These are phyloP conservation scores for Schwanniomyces polymorphus DNA, from an alignment of 805 yeast genomes.

Conservation along the genomic window DNA sequence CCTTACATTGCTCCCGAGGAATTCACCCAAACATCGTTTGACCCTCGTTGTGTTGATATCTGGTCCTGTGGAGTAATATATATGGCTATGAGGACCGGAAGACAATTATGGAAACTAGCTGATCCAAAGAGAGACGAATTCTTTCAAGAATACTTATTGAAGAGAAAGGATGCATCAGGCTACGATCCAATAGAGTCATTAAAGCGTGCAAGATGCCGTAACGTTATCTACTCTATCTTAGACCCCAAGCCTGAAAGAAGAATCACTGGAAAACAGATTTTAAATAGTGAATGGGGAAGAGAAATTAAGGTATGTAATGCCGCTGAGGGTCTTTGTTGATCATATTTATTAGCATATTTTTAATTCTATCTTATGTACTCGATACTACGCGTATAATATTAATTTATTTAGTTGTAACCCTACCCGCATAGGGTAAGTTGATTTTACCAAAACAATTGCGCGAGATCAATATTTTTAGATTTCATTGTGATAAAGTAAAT, in stretches of 20 bases:
- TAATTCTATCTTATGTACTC: not conserved
- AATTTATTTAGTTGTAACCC: not conserved
- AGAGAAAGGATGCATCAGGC: slow-evolving; percentile 80
- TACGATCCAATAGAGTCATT: slow-evolving; percentile 88
- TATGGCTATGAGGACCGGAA: slow-evolving; percentile 93
- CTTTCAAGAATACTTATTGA: slow-evolving; percentile 69
- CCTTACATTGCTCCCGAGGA: slow-evolving; percentile 95
- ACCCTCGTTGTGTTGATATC: slow-evolving; percentile 78
- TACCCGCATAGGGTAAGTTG: not conserved
- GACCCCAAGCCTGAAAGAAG: slow-evolving; percentile 90
- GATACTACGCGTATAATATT: not conserved
- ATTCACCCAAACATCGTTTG: slow-evolving; percentile 63
- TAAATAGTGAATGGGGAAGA: slow-evolving; percentile 95
- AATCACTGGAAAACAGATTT: slow-evolving; percentile 82
- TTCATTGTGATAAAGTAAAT: not conserved
- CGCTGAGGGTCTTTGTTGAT: slow-evolving; percentile 41
- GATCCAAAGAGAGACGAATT: slow-evolving; percentile 74
- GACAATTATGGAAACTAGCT: slow-evolving; percentile 90
- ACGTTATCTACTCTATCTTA: slow-evolving; percentile 87
- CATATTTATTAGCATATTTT: not conserved
- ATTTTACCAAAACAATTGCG: not conserved
- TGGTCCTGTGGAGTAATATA: slow-evolving; percentile 95
- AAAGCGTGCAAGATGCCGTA: slow-evolving; percentile 85
- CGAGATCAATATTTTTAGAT: not conserved
- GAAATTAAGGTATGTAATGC: slow-evolving; percentile 80